Conservation (phyloP, 495 filamentous ascomycete species). For the Podospora anserina region DNA sequence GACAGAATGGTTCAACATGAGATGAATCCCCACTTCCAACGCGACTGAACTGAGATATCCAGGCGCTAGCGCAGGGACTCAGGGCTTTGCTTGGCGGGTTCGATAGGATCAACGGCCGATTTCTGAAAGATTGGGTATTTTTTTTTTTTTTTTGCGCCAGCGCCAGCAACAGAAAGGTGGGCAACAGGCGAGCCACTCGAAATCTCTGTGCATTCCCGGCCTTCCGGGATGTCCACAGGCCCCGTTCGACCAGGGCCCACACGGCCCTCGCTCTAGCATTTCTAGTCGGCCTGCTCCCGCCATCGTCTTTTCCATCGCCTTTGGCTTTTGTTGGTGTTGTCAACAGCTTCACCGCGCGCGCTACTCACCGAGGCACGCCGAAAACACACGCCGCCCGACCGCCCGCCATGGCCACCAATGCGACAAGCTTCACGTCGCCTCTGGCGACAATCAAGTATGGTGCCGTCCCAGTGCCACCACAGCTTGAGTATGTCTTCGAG, state of each 20-base stretch:
- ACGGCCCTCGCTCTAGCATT: neutral
- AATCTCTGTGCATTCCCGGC: slow-evolving; percentile 3
- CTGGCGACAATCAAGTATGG: slow-evolving; percentile 62
- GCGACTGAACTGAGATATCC: neutral
- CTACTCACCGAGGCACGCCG: neutral
- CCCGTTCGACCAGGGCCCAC: neutral
- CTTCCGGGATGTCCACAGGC: neutral
- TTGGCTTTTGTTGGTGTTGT: neutral
- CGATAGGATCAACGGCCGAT: neutral
- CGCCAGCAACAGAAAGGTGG: no score
- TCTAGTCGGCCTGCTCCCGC: neutral
- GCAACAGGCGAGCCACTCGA: neutral
- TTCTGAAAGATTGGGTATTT: neutral
- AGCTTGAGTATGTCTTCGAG: slow-evolving; percentile 44
- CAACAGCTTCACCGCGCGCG: neutral
- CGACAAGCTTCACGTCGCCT: slow-evolving; percentile 70
- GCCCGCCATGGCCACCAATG: slow-evolving; percentile 61
- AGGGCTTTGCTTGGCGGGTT: neutral
- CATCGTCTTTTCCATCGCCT: slow-evolving; percentile 10
- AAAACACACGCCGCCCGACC: neutral
- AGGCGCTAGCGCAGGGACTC: neutral
- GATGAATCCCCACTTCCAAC: neutral
- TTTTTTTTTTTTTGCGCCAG: neutral
- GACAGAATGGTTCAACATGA: neutral
- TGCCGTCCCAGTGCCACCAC: slow-evolving; percentile 39